These are phyloP conservation scores for Calonectria pteridis DNA, from an alignment of 2,329 filamentous ascomycete species.

Conservation along the genomic window DNA sequence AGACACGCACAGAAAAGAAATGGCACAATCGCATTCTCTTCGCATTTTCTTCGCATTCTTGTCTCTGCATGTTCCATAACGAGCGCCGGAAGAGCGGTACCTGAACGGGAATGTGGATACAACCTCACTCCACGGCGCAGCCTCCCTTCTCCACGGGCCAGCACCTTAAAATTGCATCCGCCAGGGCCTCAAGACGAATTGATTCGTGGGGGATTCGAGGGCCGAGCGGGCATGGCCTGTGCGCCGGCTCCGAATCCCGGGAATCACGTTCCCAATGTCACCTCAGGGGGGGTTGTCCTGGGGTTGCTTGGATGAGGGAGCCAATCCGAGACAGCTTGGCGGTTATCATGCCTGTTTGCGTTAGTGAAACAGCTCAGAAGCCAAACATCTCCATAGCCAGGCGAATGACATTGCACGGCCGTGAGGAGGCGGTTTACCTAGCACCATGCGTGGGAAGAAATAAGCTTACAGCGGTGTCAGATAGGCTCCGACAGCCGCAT, in stretches of 20 bases:
- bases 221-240: background rate
- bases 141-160: background rate
- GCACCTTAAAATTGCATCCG: background rate
- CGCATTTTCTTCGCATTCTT: background rate
- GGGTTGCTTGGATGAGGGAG: background rate
- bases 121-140: background rate
- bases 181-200: background rate
- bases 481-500: background rate
- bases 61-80: background rate
- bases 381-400: background rate
- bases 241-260: background rate
- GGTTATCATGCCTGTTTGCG: background rate
- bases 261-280: background rate
- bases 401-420: background rate
- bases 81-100: background rate
- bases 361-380: background rate
- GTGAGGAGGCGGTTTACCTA: background rate
- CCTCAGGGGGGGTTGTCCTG: background rate
- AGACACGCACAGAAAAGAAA: background rate
- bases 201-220: conserved; percentile 17
- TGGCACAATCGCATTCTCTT: background rate
- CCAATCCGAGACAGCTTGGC: background rate
- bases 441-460: background rate
- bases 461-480: background rate
- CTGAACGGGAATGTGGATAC: background rate